Base-by-base conservation (phyloP, 495 filamentous ascomycete species). In the Lepidopterella palustris region DNA sequence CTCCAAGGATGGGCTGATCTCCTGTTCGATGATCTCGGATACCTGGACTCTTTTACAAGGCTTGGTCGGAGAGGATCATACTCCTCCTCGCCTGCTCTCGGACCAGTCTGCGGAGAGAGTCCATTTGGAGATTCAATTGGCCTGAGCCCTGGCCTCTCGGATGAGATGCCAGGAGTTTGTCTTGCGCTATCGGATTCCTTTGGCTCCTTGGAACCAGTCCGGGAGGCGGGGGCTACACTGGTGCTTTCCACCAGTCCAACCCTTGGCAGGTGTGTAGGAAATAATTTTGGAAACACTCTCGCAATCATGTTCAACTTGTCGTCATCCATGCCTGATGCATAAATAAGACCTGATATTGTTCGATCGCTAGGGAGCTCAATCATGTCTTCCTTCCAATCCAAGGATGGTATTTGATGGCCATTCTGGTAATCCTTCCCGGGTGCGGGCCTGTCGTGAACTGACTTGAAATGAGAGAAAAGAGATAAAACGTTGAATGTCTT, bases 331-430 rank as follows among this genome's bases (percentile, higher is more conserved):
- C 79, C 78, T 32, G 72, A 69, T 8, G 77, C 70, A 55, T 74
- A 65, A 6, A 74, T 66, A 15, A 87, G 67, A 8, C 73, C 73
- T 9, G 73, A 68, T 40, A 89, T 72, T 8, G 76, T 57, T 11
- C 73, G 63, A 18, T 73, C 56, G 61, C 83, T 80, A 1, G 86
- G 84, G 24, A 87, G 76, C 60, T 86, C 76, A 53, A 91, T 80
- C 87, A 91, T 89, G 57, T 89, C 78, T 45, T 72, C 69, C 51
- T 76, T 78, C 87, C 87, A 91, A 70, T 89, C 80, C 15, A 78
- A 69, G 13, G 66, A 57, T 50, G 68, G 57, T 25, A 57, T 31
- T 24, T 62, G 48, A 13, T 65, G 59, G 24, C 62, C 60, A 54
- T 32, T 57, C 18, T 56, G 54, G 24, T 57, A 58, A 18, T 67